A percentile compares a stretch with the other conserved stretches of the same genome.
Evolutionary conservation across 1,139 yeast genomes (phyloP).

Genomic region (Kurtzmaniella quercitrusa): DNA sequence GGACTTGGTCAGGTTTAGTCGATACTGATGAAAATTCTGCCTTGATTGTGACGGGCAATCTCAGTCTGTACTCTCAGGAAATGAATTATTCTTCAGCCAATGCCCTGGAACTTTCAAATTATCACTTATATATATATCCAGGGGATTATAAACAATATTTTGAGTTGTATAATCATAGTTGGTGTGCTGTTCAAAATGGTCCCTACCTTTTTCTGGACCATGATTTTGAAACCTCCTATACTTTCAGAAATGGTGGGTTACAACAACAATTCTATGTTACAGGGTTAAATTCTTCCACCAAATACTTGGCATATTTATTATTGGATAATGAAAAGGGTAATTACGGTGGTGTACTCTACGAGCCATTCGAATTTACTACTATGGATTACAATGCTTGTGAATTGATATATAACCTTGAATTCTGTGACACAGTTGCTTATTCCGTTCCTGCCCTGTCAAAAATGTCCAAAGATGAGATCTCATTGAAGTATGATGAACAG

Average conservation of each 20-base stretch:
- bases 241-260: conserved; percentile 45
- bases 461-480: conserved; percentile 18
- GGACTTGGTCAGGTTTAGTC: conserved; percentile 55
- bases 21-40: conserved; percentile 76
- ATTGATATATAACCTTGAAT: conserved; percentile 66
- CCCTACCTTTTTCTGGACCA: conserved; percentile 29
- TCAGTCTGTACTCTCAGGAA: conserved; percentile 22
- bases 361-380: conserved; percentile 59
- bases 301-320: conserved; percentile 63
- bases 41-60: conserved; percentile 61
- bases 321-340: conserved; percentile 30
- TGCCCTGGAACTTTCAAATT: conserved; percentile 27
- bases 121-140: conserved; percentile 46
- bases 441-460: conserved; percentile 68
- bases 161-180: conserved; percentile 48
- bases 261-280: conserved; percentile 59
- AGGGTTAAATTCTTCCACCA: conserved; percentile 58
- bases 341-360: conserved; percentile 66
- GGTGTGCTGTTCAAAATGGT: conserved; percentile 67
- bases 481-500: conserved; percentile 53
- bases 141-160: conserved; percentile 36
- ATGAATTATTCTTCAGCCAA: conserved; percentile 19
- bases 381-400: conserved; percentile 58
- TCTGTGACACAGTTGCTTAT: conserved; percentile 81
- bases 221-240: conserved; percentile 33